These are phyloP conservation scores for Piper longum DNA, from an alignment of 164 flowering plant species.

Conservation along the genomic window DNA sequence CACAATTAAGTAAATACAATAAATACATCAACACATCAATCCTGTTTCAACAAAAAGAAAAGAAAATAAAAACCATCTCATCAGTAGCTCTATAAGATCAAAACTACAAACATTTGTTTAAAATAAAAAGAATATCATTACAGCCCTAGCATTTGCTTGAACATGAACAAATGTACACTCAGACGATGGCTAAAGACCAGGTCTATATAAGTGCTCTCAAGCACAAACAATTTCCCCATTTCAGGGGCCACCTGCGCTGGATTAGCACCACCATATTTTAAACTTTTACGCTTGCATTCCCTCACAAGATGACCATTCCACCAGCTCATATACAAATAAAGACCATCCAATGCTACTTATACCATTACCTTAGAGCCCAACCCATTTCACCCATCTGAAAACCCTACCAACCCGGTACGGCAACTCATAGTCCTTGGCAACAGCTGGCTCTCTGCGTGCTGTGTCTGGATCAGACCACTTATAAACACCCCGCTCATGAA, in stretches of 20 bases:
- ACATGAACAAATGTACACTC: conserved; percentile 2
- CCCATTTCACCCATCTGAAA: conserved; percentile 98
- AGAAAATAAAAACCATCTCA: no score
- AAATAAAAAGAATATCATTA: conserved; percentile 2
- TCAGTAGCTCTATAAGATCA: not conserved
- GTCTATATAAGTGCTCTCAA: not conserved
- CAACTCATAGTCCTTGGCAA: conserved; percentile 71
- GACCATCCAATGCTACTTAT: not conserved
- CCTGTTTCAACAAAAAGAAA: no score
- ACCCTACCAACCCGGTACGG: conserved; percentile 73
- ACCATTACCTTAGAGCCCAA: conserved; percentile 35
- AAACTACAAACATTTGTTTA: not conserved
- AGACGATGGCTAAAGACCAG: not conserved
- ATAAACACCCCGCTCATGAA: conserved; percentile 89
- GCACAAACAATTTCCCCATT: not conserved
- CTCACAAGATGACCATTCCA: not conserved
- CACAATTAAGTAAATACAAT: no score
- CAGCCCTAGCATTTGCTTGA: not conserved
- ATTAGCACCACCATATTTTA: not conserved
- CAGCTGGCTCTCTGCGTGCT: conserved; percentile 79
- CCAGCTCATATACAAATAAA: not conserved
- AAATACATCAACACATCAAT: no score
- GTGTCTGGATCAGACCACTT: conserved; percentile 78
- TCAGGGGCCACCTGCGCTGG: not conserved
- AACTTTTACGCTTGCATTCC: not conserved